Evolutionary conservation across 345 rosid genomes (phyloP).

Genomic region (Brassica nigra): DNA sequence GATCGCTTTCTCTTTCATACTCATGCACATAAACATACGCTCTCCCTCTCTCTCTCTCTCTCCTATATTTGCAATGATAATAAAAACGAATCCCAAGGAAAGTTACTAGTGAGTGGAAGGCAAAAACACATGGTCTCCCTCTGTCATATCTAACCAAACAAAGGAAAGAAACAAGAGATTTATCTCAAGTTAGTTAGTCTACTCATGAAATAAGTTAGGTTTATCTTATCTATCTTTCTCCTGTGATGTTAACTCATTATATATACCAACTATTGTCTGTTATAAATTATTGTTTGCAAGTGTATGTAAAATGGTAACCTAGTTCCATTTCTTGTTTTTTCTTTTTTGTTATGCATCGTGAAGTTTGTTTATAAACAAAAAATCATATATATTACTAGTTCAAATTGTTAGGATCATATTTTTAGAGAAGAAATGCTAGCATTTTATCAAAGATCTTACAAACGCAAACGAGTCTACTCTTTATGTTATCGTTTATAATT

Average conservation of each 20-base stretch:
- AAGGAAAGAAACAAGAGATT: slow-evolving; percentile 25
- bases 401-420: neutral
- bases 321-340: neutral
- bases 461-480: neutral
- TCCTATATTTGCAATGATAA: neutral
- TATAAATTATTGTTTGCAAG: neutral
- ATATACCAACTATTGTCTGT: neutral
- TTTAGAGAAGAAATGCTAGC: neutral
- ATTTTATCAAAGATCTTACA: neutral
- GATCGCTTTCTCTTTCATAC: slow-evolving; percentile 17
- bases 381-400: neutral
- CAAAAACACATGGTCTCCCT: slow-evolving; percentile 39
- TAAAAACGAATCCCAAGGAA: slow-evolving; percentile 44
- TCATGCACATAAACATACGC: neutral
- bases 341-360: neutral
- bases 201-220: neutral
- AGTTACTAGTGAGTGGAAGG: slow-evolving; percentile 35
- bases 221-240: neutral
- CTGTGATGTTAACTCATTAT: neutral
- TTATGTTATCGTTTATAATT: neutral
- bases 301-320: neutral
- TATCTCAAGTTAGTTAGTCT: slow-evolving; percentile 3
- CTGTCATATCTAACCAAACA: slow-evolving; percentile 28
- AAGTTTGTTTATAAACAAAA: neutral
- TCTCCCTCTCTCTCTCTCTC: neutral